Evolutionary conservation across 202 grass and related monocot genomes (phyloP).

Genomic region (Elaeis oleifera): DNA sequence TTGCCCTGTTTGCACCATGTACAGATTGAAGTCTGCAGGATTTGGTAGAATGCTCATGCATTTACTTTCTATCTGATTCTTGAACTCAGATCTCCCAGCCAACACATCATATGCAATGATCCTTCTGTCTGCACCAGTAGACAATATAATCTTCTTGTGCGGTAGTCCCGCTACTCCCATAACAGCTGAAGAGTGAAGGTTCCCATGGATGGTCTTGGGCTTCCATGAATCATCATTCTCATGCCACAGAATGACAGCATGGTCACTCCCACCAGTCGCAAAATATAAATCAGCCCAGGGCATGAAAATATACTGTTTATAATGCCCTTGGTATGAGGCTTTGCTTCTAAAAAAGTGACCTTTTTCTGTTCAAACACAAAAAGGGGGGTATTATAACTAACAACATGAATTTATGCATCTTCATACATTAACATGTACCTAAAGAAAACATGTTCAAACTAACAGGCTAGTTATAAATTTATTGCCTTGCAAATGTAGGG

Average conservation of each 20-base stretch:
- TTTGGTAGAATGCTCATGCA: slow-evolving; percentile 93
- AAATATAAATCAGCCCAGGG: slow-evolving; percentile 75
- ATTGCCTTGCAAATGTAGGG: too few relatives aligned
- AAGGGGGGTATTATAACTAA: background rate
- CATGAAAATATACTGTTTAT: slow-evolving; percentile 95
- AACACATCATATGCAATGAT: slow-evolving; percentile 72
- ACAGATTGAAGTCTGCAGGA: slow-evolving; percentile 86
- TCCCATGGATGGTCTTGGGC: slow-evolving; percentile 57
- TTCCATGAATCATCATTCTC: slow-evolving; percentile 67
- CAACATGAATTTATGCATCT: too few relatives aligned
- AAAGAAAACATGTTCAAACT: too few relatives aligned
- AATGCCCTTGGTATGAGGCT: slow-evolving; percentile 80
- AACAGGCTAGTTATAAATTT: too few relatives aligned
- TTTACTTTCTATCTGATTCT: slow-evolving; percentile 72
- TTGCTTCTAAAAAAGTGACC: slow-evolving; percentile 67
- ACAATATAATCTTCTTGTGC: slow-evolving; percentile 73
- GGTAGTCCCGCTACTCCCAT: slow-evolving; percentile 76
- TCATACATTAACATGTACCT: too few relatives aligned
- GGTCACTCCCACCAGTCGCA: slow-evolving; percentile 71
- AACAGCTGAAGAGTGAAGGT: slow-evolving; percentile 79
- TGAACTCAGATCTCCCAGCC: slow-evolving; percentile 70
- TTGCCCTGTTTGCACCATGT: slow-evolving; percentile 95
- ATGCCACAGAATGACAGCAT: slow-evolving; percentile 80
- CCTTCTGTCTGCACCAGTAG: slow-evolving; percentile 83
- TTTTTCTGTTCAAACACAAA: slow-evolving; percentile 46